Base-by-base conservation (phyloP, 495 filamentous ascomycete genomes). In the Xylaria bambusicola region DNA sequence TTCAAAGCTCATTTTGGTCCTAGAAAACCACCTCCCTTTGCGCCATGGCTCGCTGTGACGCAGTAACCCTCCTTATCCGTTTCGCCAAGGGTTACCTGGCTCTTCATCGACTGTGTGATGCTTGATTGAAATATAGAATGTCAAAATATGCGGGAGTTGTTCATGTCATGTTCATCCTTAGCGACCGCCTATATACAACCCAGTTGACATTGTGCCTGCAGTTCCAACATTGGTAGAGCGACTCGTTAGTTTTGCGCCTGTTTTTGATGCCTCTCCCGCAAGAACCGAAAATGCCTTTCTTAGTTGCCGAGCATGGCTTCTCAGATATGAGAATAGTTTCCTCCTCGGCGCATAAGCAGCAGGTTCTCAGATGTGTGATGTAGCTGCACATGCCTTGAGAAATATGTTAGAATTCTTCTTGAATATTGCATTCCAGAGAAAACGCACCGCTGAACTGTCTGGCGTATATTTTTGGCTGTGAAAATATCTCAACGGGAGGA, bases 271-370 rank as follows among this genome's bases (percentile, higher is more conserved):
- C 74, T 12, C 58, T 67, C 5, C 68, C 66, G 46, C 76, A 79
- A 51, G 67, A 68, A 18, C 74, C 75, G 48, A 77, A 77, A 27
- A 73, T 59, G 41, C 76, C 66, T 44, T 67, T 71, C 35, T 42
- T 54, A 15, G 61, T 59, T n/a, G 72, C 75, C 0, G 47, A 51
- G 51, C 76, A 79, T 26, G 69, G 64, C 46, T 69, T 62, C 33
- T 79, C 76, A 12, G 76, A 77, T 21, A 79, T 77, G 36, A 79
- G 70, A 7, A 79, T 68, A 2, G 71, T 77, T 23, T 77, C 73
- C 48, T 77, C 74, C 26, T 54, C 47, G 31, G 67, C 46, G 60
- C 76, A 79, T 35, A 62, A 35, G 41, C 56, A 53, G 62, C 76
- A 79, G 49, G 72, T 53, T 35, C 71, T 71, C 33, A 77, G 46